Base-by-base conservation (phyloP, 331 rosid species). In the Arachis monticola region DNA sequence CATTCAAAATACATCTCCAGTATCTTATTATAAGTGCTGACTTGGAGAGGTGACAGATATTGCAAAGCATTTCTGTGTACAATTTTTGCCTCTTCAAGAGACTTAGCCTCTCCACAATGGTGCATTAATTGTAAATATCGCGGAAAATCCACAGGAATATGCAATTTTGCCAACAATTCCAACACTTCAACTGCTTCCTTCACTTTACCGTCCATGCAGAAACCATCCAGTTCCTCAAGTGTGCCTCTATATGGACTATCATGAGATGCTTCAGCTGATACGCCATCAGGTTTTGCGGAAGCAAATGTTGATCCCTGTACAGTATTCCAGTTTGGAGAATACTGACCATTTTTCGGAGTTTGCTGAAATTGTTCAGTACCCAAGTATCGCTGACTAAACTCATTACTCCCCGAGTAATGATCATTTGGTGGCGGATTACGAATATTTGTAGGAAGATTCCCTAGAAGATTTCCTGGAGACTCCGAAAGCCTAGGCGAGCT, bases 1-100 rank as follows among this genome's bases (percentile, higher is more conserved):
- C 96, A 90, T 81, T 85, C 70, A 17, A 86, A 86, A 77, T 90
- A 90, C 89, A 88, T 90, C 80, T 90, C 89, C 59, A 90, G 48
- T 59, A 90, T 88, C 75, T 65, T 83, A 82, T 90, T 90, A 62
- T 83, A 86, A 14, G 86, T 81, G 79, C 91, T 83, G 35, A 86
- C 83, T 42, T 76, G n/a, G 7, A 86, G 85, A 79, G 88, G 84
- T 48, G 88, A 79, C 65, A 83, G 67, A 69, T 83, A 65, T 57
- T 62, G 74, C 46, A 81, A 10, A 13, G 81, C 55, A 31, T 77
- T 73, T 17, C 80, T 77, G 45, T 87, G 90, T 72, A 88, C 81
- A 67, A 51, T 14, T 70, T 85, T 90, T 55, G 91, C 96, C 80
- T 90, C 96, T 78, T 84, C 81, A 17, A 88, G 74, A 58, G 87